A percentile compares a stretch with the other conserved stretches of the same genome.
Conservation (phyloP, 805 yeast genomes). For the Lachancea lanzarotensis region DNA sequence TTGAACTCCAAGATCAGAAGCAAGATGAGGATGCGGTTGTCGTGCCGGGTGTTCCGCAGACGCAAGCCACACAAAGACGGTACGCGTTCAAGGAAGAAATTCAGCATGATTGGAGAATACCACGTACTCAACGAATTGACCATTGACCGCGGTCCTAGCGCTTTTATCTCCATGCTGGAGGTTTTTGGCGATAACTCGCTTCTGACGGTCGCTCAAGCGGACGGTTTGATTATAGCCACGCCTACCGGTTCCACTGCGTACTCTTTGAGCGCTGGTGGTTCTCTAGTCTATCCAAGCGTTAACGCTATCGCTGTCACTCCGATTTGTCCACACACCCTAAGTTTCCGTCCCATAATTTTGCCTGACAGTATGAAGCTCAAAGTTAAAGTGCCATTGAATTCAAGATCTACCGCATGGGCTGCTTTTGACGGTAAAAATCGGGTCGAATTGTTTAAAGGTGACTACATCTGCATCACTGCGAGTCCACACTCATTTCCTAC, state of each 20-base stretch:
- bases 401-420: constrained; percentile 93
- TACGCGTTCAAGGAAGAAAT: constrained; percentile 36
- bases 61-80: constrained; percentile 34
- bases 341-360: constrained; percentile 83
- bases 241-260: constrained; percentile 98
- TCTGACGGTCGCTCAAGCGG: constrained; percentile 88
- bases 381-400: constrained; percentile 72
- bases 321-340: constrained; percentile 90
- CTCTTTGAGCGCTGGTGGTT: constrained; percentile 91
- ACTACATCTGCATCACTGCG: constrained; percentile 77
- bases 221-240: constrained; percentile 85
- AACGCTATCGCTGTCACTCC: constrained; percentile 92
- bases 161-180: constrained; percentile 84
- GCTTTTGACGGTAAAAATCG: constrained; percentile 91
- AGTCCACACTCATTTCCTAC: constrained; percentile 93
- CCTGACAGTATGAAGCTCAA: constrained; percentile 89
- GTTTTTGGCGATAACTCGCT: constrained; percentile 81
- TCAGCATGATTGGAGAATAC: constrained; percentile 43
- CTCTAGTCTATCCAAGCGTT: constrained; percentile 89
- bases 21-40: constrained; percentile 79
- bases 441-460: constrained; percentile 74
- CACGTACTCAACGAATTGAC: constrained; percentile 88
- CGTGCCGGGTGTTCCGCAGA: constrained; percentile 61
- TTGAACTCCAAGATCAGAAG: constrained; percentile 67
- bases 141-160: constrained; percentile 90